phyloP scores from a whole-genome alignment of 2,329 filamentous ascomycete genomes.

The Pseudomassariella vexata region DNA sequence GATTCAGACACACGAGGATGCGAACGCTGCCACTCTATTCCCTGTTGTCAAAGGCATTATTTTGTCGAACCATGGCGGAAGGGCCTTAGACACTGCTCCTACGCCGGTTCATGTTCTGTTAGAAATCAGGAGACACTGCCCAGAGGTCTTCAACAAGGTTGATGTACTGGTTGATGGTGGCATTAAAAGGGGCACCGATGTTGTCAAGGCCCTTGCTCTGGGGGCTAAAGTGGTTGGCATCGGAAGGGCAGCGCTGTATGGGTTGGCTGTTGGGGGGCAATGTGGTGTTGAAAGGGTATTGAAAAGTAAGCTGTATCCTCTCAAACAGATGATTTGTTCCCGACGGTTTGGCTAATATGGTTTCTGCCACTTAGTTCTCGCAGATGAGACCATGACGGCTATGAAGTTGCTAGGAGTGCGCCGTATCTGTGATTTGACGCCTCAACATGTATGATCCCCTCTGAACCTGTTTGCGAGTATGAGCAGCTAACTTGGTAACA shows the following conservation, averaged over 20 bases:
- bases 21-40: conserved; percentile 63
- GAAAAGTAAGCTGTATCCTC: too few relatives aligned
- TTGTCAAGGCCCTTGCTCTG: conserved; percentile 31
- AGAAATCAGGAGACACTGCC: conserved; percentile 25
- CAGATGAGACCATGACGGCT: too few relatives aligned
- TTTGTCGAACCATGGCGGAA: conserved; percentile 83
- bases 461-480: too few relatives aligned
- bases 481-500: too few relatives aligned
- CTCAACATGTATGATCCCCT: too few relatives aligned
- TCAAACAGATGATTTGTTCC: too few relatives aligned
- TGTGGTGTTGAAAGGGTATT: too few relatives aligned
- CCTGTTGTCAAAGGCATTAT: conserved; percentile 74
- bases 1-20: conserved; percentile 90
- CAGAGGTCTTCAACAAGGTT: conserved; percentile 26
- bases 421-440: too few relatives aligned
- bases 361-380: too few relatives aligned
- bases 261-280: too few relatives aligned
- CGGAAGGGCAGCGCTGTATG: conserved; percentile 40
- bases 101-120: conserved; percentile 26
- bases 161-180: conserved; percentile 30
- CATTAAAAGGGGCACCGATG: conserved; percentile 29
- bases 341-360: too few relatives aligned
- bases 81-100: conserved; percentile 60
- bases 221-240: conserved; percentile 34
- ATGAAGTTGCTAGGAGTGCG: too few relatives aligned